These are phyloP conservation scores for Triadica sebifera DNA, from an alignment of 345 rosid species.

Conservation along the genomic window DNA sequence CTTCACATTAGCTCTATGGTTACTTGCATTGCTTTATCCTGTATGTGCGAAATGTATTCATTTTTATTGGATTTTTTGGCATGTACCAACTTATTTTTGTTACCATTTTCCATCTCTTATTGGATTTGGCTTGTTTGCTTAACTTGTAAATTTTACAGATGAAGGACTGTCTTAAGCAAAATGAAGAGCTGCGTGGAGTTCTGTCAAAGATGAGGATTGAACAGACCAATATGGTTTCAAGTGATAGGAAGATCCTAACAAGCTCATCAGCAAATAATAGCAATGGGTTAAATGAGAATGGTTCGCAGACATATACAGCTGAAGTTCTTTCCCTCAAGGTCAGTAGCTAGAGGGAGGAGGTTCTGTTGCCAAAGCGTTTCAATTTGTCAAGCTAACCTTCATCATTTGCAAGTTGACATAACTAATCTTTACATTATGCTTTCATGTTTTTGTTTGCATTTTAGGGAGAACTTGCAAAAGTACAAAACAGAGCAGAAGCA, in stretches of 20 bases:
- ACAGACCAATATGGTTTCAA: conserved; percentile 41
- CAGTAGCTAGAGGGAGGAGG: conserved; percentile 7
- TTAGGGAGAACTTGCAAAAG: conserved; percentile 73
- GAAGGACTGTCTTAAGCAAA: conserved; percentile 81
- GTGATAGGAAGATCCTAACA: conserved; percentile 20
- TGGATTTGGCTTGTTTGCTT: background rate
- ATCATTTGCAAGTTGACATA: conserved; percentile 1
- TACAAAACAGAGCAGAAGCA: conserved; percentile 81
- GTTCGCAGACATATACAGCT: conserved; percentile 36
- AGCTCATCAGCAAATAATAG: conserved; percentile 28
- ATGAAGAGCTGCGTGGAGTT: conserved; percentile 72
- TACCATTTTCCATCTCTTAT: conserved; percentile 2
- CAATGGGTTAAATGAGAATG: conserved; percentile 32
- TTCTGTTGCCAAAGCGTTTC: background rate
- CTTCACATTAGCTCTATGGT: background rate
- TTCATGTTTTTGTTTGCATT: conserved; percentile 1
- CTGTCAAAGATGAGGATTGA: conserved; percentile 71
- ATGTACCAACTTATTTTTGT: background rate
- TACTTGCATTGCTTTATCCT: background rate
- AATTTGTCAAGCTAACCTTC: background rate
- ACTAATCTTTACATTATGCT: background rate
- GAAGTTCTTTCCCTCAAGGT: conserved; percentile 78
- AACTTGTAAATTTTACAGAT: conserved; percentile 43
- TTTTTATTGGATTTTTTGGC: background rate
- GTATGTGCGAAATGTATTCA: background rate